A percentile compares a stretch with the other conserved stretches of the same genome.
Conservation (phyloP, 129 eudicot genomes). For the Saposhnikovia divaricata region DNA sequence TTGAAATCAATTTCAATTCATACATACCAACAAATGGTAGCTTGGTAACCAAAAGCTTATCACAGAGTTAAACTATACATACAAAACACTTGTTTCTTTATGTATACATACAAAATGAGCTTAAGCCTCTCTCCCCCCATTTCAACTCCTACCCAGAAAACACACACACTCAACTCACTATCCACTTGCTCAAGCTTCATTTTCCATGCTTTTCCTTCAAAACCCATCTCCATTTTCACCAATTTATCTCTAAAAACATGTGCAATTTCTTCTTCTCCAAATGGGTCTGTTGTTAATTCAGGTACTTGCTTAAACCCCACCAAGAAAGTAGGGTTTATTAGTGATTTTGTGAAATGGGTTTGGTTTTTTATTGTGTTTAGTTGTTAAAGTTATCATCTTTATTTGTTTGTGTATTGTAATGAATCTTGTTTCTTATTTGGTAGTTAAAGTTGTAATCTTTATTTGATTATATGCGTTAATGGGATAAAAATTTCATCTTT, state of each 20-base stretch:
- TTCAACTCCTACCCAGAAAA: conserved; percentile 1
- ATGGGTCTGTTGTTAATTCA: not conserved
- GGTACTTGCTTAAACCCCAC: not conserved
- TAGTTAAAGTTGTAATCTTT: not conserved
- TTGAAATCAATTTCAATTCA: not conserved
- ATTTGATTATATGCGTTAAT: not conserved
- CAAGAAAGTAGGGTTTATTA: not conserved
- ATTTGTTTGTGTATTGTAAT: not conserved
- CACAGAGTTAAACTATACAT: not conserved
- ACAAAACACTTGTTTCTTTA: not conserved
- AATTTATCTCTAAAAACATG: not conserved
- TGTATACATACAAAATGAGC: not conserved
- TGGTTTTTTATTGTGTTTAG: not conserved
- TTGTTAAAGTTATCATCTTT: not conserved
- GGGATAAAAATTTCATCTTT: not conserved
- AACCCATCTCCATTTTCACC: conserved; percentile 1
- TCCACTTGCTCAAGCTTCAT: not conserved
- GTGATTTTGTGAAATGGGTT: not conserved
- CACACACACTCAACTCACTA: not conserved
- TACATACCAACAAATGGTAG: not conserved
- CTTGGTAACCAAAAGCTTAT: not conserved
- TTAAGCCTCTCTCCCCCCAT: not conserved
- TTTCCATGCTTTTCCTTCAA: conserved; percentile 1
- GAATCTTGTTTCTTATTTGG: not conserved
- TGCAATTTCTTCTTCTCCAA: conserved; percentile 12